phyloP scores from a whole-genome alignment of 1,284 basidiomycete species.

The Apiotrichum mycotoxinovorans region DNA sequence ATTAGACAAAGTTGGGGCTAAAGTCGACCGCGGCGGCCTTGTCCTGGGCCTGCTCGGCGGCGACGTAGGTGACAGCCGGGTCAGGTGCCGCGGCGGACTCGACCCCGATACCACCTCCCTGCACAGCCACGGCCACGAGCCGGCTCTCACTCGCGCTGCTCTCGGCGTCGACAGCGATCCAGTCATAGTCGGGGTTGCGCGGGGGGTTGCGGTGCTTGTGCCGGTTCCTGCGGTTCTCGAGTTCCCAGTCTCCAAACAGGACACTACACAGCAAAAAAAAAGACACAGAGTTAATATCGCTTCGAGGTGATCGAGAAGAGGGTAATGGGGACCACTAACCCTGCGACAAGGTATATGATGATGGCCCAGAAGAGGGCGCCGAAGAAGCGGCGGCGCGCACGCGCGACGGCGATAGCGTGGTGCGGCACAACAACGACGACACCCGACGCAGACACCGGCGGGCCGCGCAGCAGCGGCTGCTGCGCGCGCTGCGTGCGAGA shows the following conservation, averaged over 20 bases:
- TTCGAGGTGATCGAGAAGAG: neutral
- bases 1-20: neutral
- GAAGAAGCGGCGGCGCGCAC: constrained; percentile 45
- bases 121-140: too few species aligned
- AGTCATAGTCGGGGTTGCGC: neutral
- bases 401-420: constrained; percentile 23
- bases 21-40: neutral
- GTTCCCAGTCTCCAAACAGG: neutral
- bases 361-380: constrained; percentile 43
- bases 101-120: too few species aligned
- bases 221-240: neutral
- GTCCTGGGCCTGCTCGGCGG: neutral
- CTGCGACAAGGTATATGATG: constrained; percentile 41
- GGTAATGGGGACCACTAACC: constrained; percentile 31
- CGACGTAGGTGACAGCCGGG: neutral
- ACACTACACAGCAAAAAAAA: neutral
- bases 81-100: too few species aligned
- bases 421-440: constrained; percentile 5
- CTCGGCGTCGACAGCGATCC: neutral
- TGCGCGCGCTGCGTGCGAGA: neutral
- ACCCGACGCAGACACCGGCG: neutral
- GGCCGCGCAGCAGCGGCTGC: neutral
- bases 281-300: neutral
- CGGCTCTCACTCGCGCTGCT: too few species aligned
- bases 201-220: neutral